phyloP scores from a whole-genome alignment of 768 basidiomycete species.

The Sarcodon aspratus region DNA sequence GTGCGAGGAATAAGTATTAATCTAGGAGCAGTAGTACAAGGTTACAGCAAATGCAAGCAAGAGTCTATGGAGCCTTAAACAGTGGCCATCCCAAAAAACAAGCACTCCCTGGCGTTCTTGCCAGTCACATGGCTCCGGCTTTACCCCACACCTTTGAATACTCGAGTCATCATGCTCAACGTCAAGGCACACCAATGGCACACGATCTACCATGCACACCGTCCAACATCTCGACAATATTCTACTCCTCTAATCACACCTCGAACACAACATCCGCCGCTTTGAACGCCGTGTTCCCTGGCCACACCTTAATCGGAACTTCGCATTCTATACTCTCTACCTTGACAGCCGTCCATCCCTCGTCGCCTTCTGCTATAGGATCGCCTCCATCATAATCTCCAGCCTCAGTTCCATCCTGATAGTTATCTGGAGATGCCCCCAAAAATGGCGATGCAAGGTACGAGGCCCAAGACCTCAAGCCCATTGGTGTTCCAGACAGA shows the following conservation, averaged over 20 bases:
- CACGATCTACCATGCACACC: neutral
- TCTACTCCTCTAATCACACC: constrained; percentile 26
- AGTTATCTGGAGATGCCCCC: constrained; percentile 31
- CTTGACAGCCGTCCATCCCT: constrained; percentile 53
- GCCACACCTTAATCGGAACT: constrained; percentile 80
- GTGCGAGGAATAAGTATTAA: too few species aligned
- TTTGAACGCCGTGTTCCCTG: constrained; percentile 82
- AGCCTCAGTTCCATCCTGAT: constrained; percentile 48
- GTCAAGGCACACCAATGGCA: neutral
- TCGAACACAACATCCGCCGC: constrained; percentile 71
- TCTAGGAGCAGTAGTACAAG: too few species aligned
- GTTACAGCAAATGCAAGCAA: too few species aligned
- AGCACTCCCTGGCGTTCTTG: too few species aligned
- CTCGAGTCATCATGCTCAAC: neutral
- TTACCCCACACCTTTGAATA: too few species aligned
- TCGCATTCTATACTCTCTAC: constrained; percentile 92
- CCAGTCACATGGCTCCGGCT: too few species aligned
- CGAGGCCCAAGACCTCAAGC: constrained; percentile 24
- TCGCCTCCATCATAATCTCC: constrained; percentile 16
- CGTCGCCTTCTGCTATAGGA: constrained; percentile 18
- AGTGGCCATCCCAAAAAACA: too few species aligned
- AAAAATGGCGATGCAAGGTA: constrained; percentile 33
- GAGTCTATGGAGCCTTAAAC: too few species aligned
- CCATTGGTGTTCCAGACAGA: constrained; percentile 4
- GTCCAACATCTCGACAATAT: too few species aligned